Evolutionary conservation across 2,329 filamentous ascomycete genomes (phyloP).

Genomic region (Diplodia seriata): DNA sequence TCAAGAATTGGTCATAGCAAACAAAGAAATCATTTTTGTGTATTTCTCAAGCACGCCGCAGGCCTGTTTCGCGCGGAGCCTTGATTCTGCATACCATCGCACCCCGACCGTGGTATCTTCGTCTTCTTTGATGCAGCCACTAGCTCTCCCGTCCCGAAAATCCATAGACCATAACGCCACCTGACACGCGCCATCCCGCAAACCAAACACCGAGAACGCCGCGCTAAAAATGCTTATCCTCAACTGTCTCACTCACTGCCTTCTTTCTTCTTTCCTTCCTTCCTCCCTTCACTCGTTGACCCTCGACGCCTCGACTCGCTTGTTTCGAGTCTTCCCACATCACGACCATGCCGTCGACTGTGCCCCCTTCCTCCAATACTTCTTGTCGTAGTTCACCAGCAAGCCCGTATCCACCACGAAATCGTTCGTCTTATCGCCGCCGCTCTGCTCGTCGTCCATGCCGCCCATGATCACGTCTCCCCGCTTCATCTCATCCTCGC

Average conservation of each 20-base stretch:
- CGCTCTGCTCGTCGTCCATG: conserved; percentile 37
- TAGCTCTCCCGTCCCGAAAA: neutral
- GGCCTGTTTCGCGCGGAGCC: no score
- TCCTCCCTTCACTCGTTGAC: no score
- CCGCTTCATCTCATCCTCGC: conserved; percentile 45
- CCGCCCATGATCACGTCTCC: conserved; percentile 33
- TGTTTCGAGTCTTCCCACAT: neutral
- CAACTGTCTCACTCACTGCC: no score
- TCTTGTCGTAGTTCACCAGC: conserved; percentile 66
- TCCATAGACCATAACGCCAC: neutral
- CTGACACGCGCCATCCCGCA: neutral
- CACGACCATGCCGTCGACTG: conserved; percentile 41
- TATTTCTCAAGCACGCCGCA: neutral
- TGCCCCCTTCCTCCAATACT: conserved; percentile 61
- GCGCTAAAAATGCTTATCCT: conserved; percentile 43
- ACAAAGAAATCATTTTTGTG: neutral
- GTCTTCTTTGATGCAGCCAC: neutral
- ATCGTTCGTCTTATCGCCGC: conserved; percentile 31
- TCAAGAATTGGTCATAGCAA: neutral
- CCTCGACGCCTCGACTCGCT: neutral
- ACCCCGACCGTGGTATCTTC: neutral
- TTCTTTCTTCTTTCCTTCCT: neutral
- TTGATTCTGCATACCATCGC: neutral
- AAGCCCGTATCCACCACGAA: conserved; percentile 48
- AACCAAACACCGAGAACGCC: conserved; percentile 46